Percentiles rank a stretch among this genome's conserved stretches.
Conservation (phyloP, 2,329 filamentous ascomycete genomes). For the Coniochaeta prunicola region DNA sequence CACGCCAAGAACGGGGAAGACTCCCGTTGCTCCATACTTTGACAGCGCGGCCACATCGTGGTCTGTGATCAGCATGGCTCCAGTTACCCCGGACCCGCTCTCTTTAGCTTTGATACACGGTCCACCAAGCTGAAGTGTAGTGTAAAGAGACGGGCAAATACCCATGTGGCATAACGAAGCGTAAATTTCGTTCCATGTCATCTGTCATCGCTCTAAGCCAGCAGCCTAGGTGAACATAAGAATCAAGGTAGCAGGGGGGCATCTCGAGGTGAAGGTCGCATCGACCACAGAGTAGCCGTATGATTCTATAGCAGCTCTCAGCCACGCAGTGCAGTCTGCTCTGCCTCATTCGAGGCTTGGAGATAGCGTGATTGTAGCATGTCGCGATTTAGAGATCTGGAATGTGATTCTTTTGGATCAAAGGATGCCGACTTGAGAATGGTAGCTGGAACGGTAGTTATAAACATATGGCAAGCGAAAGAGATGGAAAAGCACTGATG, state of each 20-base stretch:
- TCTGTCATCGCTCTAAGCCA: neutral
- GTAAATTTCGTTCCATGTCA: neutral
- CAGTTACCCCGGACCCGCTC: constrained; percentile 1
- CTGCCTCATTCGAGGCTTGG: neutral
- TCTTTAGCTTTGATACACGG: neutral
- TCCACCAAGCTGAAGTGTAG: neutral
- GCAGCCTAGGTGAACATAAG: neutral
- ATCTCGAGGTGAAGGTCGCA: neutral
- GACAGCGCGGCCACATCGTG: neutral
- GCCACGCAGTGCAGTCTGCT: neutral
- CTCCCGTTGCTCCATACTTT: neutral
- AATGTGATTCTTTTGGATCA: neutral
- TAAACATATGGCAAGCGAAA: neutral
- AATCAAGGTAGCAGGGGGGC: neutral
- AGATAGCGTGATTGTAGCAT: neutral
- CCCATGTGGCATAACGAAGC: neutral
- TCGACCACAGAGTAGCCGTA: neutral
- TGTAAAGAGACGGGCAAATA: neutral
- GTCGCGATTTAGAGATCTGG: neutral
- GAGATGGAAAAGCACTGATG: neutral
- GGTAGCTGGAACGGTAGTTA: neutral
- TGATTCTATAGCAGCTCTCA: neutral
- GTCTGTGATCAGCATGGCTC: neutral
- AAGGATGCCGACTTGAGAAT: neutral
- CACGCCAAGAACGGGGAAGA: neutral